Evolutionary conservation across 345 rosid species (phyloP).

Genomic region (Cardamine resedifolia): DNA sequence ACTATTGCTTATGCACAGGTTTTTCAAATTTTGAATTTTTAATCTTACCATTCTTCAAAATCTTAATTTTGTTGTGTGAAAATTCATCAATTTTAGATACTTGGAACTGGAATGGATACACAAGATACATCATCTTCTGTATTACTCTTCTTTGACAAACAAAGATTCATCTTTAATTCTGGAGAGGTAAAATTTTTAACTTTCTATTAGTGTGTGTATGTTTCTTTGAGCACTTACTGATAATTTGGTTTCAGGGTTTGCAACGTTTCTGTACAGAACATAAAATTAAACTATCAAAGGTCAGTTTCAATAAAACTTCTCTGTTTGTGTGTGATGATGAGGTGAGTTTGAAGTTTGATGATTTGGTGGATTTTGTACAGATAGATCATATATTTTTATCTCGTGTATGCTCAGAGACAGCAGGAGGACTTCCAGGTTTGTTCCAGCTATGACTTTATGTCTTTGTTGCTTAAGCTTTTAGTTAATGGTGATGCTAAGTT

Average conservation of each 20-base stretch:
- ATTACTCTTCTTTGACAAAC: conserved; percentile 87
- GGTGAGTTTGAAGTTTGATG: conserved; percentile 14
- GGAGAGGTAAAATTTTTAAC: conserved; percentile 64
- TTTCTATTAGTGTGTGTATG: conserved; percentile 3
- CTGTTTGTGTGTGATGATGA: conserved; percentile 13
- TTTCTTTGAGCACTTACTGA: not conserved
- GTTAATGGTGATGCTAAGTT: not conserved
- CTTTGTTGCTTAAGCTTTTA: not conserved
- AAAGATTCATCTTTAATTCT: conserved; percentile 89
- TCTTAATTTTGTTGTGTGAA: not conserved
- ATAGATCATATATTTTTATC: conserved; percentile 92
- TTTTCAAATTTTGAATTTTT: conserved; percentile 18
- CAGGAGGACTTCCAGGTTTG: conserved; percentile 96
- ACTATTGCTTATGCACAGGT: conserved; percentile 88
- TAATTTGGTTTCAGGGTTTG: conserved; percentile 60
- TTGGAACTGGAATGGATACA: conserved; percentile 98
- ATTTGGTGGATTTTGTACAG: conserved; percentile 46
- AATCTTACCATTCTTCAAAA: not conserved
- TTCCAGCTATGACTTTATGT: not conserved
- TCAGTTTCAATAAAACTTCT: conserved; percentile 41
- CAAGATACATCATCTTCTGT: conserved; percentile 94
- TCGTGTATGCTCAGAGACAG: conserved; percentile 96
- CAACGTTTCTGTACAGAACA: conserved; percentile 93
- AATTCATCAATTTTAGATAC: conserved; percentile 46
- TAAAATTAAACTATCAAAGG: conserved; percentile 90